Conservation (phyloP, 352 stramenopile genomes). For the Thalassiosira exigua region DNA sequence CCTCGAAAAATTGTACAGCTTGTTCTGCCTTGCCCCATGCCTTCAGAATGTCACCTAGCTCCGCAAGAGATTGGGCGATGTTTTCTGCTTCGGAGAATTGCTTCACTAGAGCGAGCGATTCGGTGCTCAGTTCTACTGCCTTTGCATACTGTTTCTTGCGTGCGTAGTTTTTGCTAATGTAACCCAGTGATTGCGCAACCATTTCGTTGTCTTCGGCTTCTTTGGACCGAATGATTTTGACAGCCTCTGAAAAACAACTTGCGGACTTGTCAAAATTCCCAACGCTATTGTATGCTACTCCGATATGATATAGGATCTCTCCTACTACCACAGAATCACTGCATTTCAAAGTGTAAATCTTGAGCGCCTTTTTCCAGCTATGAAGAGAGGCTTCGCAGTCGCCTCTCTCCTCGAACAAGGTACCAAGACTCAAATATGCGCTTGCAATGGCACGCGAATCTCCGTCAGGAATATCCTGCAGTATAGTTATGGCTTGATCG, state of each 20-base stretch:
- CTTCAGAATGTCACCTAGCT: conserved; percentile 61
- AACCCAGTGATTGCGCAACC: conserved; percentile 42
- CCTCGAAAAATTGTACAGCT: conserved; percentile 63
- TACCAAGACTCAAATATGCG: conserved; percentile 42
- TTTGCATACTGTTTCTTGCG: conserved; percentile 59
- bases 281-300: conserved; percentile 48
- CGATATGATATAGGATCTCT: conserved; percentile 43
- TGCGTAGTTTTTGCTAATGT: conserved; percentile 58
- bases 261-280: conserved; percentile 50
- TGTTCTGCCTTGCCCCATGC: conserved; percentile 66
- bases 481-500: conserved; percentile 58
- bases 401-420: conserved; percentile 47
- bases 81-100: conserved; percentile 24
- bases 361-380: conserved; percentile 53
- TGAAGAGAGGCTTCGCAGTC: conserved; percentile 54
- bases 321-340: conserved; percentile 45
- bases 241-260: conserved; percentile 52
- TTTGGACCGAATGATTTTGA: conserved; percentile 59
- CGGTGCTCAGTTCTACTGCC: conserved; percentile 59
- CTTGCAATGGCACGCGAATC: conserved; percentile 38
- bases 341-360: conserved; percentile 45
- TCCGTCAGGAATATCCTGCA: conserved; percentile 36
- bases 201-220: conserved; percentile 34
- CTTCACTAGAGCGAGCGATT: conserved; percentile 59
- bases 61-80: conserved; percentile 50